Base-by-base conservation (phyloP, 2,329 filamentous ascomycete species). In the Trichoderma sp. region DNA sequence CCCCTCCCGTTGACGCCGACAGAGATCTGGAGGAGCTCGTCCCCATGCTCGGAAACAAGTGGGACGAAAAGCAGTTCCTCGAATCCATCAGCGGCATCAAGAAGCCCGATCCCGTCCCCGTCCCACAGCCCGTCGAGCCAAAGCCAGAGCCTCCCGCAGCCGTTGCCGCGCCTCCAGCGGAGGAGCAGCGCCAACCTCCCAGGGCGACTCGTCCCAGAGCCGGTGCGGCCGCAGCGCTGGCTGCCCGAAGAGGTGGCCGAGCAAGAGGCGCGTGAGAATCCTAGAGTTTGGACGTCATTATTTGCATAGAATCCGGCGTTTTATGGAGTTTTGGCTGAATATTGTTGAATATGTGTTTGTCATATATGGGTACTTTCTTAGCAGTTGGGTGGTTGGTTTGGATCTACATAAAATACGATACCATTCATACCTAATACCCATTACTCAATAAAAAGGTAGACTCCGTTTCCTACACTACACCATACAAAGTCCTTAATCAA, bases 21-120 rank as follows among this genome's bases (percentile, higher is more conserved):
- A 57, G 37, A 4, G 68, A 69, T 25, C 71, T 83, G 8, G 77
- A 79, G 13, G 77, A 79, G 4, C 72, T 74, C 10, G 81, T 84
- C 15, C 74, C 80, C 1, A 73, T 71, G 42, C 76, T 84, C 52
- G 76, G 73, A 56, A 78, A 79, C 0, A 77, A 75, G 29, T 85
- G 83, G 83, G 78, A 76, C 5, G 81, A 82, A 35, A 76, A 79
- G 39, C 77, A 82, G 69, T 74, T 84, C 52, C 76, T 84, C 65
- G 78, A 82, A 72, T 81, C 82, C 10, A 79, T 84, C 17, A 83
- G 81, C 67, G 82, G 81, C 5, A 81, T 83, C 57, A 74, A 75
- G 70, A 79, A 78, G 69, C 73, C 75, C 1, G 77, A 77, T 4
- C 71, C 72, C 2, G 70, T 67, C 3, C 72, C 72, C 10, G 69